Evolutionary conservation across 1,139 yeast species (phyloP).

Genomic region (Yamadazyma buinensis): DNA sequence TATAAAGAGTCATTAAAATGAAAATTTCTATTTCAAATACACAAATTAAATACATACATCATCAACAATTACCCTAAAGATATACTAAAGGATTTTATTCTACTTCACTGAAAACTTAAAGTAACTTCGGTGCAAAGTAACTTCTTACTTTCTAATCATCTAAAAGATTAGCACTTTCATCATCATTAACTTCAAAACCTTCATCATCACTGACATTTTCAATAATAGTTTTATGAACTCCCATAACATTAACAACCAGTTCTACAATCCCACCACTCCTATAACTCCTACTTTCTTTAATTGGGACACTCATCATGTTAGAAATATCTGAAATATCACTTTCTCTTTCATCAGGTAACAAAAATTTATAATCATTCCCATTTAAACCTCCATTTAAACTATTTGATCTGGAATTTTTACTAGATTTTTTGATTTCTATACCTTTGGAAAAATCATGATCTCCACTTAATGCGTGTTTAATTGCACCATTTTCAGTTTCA

Average conservation of each 20-base stretch:
- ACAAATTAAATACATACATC: too few relatives aligned
- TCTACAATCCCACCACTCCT: slow-evolving; percentile 76
- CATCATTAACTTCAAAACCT: slow-evolving; percentile 7
- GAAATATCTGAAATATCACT: slow-evolving; percentile 27
- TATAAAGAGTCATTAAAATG: too few relatives aligned
- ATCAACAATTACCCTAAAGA: too few relatives aligned
- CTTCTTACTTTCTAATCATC: slow-evolving; percentile 2
- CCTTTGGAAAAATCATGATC: slow-evolving; percentile 10
- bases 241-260: slow-evolving; percentile 78
- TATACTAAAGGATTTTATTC: too few relatives aligned
- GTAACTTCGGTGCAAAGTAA: too few relatives aligned
- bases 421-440: neutral
- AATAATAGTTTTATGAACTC: slow-evolving; percentile 83
- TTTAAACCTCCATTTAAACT: slow-evolving; percentile 1
- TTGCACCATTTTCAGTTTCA: slow-evolving; percentile 50
- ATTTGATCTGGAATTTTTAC: slow-evolving; percentile 6
- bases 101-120: too few relatives aligned
- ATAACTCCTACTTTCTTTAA: slow-evolving; percentile 33
- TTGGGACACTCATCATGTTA: slow-evolving; percentile 12
- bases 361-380: slow-evolving; percentile 16
- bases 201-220: slow-evolving; percentile 52
- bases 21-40: too few relatives aligned
- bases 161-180: slow-evolving; percentile 6
- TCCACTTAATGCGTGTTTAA: slow-evolving; percentile 13
- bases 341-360: slow-evolving; percentile 27